phyloP scores from a whole-genome alignment of 441 rosid genomes.

The Adansonia grandidieri region DNA sequence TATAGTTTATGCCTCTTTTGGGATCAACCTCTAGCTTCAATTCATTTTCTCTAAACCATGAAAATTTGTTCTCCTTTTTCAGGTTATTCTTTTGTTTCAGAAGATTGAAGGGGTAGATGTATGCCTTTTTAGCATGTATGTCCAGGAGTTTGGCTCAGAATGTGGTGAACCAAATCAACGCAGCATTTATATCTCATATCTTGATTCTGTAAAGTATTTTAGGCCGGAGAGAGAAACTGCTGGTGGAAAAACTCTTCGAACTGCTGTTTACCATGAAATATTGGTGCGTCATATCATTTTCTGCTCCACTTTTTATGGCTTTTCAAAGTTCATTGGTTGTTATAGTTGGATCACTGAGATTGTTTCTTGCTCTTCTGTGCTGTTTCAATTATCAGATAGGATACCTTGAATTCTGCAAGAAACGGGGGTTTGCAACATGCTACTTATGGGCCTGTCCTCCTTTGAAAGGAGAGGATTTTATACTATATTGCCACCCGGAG shows the following conservation, averaged over 20 bases:
- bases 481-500: constrained; percentile 76
- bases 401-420: constrained; percentile 79
- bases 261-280: constrained; percentile 78
- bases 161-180: constrained; percentile 75
- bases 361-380: constrained; percentile 1
- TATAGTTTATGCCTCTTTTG: not conserved
- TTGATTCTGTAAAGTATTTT: constrained; percentile 78
- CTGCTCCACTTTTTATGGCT: constrained; percentile 5
- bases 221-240: constrained; percentile 56
- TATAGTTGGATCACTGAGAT: not conserved
- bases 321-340: constrained; percentile 20
- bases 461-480: constrained; percentile 73
- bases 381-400: constrained; percentile 53
- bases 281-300: constrained; percentile 43
- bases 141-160: constrained; percentile 77
- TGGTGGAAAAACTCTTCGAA: constrained; percentile 67
- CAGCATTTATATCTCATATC: constrained; percentile 59
- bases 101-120: constrained; percentile 69
- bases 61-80: constrained; percentile 24
- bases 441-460: constrained; percentile 94
- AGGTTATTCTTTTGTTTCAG: constrained; percentile 77
- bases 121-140: constrained; percentile 65
- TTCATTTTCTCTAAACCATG: not conserved
- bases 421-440: constrained; percentile 69
- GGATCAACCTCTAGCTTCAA: not conserved